These are phyloP conservation scores for Suhomyces xylopsoci DNA, from an alignment of 805 yeast genomes.

Conservation along the genomic window DNA sequence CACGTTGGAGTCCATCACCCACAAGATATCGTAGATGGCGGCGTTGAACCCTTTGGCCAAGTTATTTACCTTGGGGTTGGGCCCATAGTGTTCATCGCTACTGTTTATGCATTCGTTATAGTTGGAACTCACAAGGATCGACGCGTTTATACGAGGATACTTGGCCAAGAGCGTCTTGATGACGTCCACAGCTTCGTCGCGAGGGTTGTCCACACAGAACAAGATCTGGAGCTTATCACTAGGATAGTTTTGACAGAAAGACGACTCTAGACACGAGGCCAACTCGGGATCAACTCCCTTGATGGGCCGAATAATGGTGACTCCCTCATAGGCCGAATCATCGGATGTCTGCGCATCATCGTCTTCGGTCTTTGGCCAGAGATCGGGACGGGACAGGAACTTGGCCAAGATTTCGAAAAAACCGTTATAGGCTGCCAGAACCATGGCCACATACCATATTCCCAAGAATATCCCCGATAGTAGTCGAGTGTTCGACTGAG, in stretches of 20 bases:
- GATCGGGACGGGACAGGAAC: slow-evolving; percentile 23
- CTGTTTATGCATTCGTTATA: slow-evolving; percentile 10
- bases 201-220: slow-evolving; percentile 65
- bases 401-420: slow-evolving; percentile 34
- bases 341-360: neutral
- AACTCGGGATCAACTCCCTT: slow-evolving; percentile 82
- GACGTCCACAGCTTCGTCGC: slow-evolving; percentile 64
- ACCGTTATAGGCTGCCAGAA: slow-evolving; percentile 38
- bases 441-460: slow-evolving; percentile 39
- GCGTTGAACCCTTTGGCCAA: slow-evolving; percentile 71
- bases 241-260: slow-evolving; percentile 70
- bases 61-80: slow-evolving; percentile 87
- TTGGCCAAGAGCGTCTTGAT: slow-evolving; percentile 47
- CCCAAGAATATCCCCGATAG: slow-evolving; percentile 17
- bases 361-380: slow-evolving; percentile 8
- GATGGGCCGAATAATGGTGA: slow-evolving; percentile 76
- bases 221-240: slow-evolving; percentile 57
- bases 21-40: slow-evolving; percentile 70
- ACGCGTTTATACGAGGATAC: slow-evolving; percentile 58
- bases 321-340: slow-evolving; percentile 34
- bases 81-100: slow-evolving; percentile 60
- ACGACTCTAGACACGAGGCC: slow-evolving; percentile 61
- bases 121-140: slow-evolving; percentile 43
- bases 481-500: slow-evolving; percentile 7
- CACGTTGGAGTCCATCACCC: slow-evolving; percentile 87